Base-by-base conservation (phyloP, 2,329 filamentous ascomycete genomes). In the Graphilbum sp. region DNA sequence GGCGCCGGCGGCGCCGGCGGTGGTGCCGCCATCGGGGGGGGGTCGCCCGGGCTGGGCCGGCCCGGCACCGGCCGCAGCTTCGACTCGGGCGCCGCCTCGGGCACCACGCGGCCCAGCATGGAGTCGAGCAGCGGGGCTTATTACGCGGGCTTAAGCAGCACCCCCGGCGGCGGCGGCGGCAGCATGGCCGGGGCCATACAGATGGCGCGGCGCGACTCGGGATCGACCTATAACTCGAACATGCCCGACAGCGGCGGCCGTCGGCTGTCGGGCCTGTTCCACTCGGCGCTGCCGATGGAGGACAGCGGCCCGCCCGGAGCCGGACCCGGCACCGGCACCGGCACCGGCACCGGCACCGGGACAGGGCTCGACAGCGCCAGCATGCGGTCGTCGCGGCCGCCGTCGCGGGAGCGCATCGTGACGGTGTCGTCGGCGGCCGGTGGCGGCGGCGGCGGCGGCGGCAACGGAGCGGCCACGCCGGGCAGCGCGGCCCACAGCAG, bases 211-310 rank as follows among this genome's bases (percentile, higher is more conserved):
- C 64, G 67, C 23, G 69, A 76, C 46, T 75, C 72, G 0, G 66
- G 58, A 42, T 70, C 69, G 12, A 67, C 65, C 5, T 67, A 68
- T 49, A 63, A 63, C 45, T 69, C 68, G 32, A 32, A 32, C 30
- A 5, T 25, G 2, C 35, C 32, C 17, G 18, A 17, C 29, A 37
- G 18, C 24, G 32, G 24, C 32, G 37, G 35, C 11, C 40, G 66
- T 30, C 75, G 78, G 32, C 79, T 72, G 49, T 87, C 81, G 0
- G 81, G 79, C 5, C 62, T 93, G 18, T 94, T 94, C 61, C 83
- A 83, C 43, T 93, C 86, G 1, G 86, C 86, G 5, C 71, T 94
- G 53, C 86, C 86, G 2, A 70, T 87, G 61, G 71, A 77, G 1
- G 83, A 92, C 48, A 2, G 64, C 69, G 6, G 70, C 17, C 13